Conservation (phyloP, 148 eudicot genomes). For the Suaeda aralocaspica region DNA sequence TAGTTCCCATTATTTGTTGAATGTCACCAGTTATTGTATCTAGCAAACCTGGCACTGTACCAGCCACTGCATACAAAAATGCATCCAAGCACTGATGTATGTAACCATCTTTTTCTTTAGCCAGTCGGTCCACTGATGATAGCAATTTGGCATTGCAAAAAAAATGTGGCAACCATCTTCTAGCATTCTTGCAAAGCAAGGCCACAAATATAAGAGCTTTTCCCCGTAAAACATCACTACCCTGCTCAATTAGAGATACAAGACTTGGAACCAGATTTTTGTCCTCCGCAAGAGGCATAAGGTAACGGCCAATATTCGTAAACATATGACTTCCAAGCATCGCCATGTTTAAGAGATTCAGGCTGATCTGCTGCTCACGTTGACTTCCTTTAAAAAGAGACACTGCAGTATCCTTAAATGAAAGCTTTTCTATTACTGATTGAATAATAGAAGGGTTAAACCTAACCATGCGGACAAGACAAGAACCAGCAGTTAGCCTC, state of each 20-base stretch:
- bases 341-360: constrained; percentile 82
- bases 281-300: constrained; percentile 73
- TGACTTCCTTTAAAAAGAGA: constrained; percentile 78
- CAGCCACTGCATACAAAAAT: constrained; percentile 61
- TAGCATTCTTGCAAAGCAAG: constrained; percentile 75
- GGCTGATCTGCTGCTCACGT: constrained; percentile 92
- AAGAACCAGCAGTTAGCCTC: constrained; percentile 90
- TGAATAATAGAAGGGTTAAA: constrained; percentile 71
- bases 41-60: constrained; percentile 70
- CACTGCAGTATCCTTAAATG: constrained; percentile 66
- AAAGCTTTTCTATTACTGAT: constrained; percentile 66
- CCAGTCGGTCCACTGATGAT: constrained; percentile 78
- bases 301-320: constrained; percentile 63
- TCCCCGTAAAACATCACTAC: constrained; percentile 82
- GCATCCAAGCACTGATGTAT: constrained; percentile 72
- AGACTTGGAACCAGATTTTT: constrained; percentile 78
- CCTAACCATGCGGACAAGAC: constrained; percentile 79
- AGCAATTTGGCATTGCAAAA: constrained; percentile 81
- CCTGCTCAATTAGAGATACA: constrained; percentile 81
- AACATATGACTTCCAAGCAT: constrained; percentile 62
- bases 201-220: constrained; percentile 88
- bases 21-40: constrained; percentile 73
- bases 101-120: constrained; percentile 74
- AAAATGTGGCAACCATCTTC: constrained; percentile 75
- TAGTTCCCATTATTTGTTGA: constrained; percentile 78